Conservation (phyloP, 805 yeast genomes). For the Suhomyces pyralidae region DNA sequence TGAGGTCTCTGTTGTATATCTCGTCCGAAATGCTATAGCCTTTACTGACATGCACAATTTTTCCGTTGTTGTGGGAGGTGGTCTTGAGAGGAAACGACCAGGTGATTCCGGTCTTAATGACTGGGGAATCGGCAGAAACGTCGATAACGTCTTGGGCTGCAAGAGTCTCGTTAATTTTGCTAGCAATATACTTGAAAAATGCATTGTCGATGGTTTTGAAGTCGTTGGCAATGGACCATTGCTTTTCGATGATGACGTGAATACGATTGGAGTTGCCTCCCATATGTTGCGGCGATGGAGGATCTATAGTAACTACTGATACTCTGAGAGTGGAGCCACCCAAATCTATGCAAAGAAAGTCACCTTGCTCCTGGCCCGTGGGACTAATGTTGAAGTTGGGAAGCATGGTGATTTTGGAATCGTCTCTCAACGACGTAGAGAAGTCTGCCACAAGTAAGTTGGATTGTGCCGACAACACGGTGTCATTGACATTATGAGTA, state of each 20-base stretch:
- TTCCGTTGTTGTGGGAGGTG: slow-evolving; percentile 40
- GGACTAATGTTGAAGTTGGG: slow-evolving; percentile 39
- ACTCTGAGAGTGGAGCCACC: slow-evolving; percentile 57
- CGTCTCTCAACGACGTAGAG: slow-evolving; percentile 25
- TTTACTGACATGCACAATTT: slow-evolving; percentile 55
- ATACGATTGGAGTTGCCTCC: slow-evolving; percentile 16
- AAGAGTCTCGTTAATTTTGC: slow-evolving; percentile 29
- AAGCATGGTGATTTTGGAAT: slow-evolving; percentile 35
- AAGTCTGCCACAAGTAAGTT: slow-evolving; percentile 17
- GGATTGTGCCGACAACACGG: slow-evolving; percentile 9
- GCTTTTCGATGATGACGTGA: slow-evolving; percentile 25
- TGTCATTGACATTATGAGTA: slow-evolving; percentile 8
- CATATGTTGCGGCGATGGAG: slow-evolving; percentile 7
- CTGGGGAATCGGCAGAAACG: slow-evolving; percentile 4
- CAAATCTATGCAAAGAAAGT: slow-evolving; percentile 48
- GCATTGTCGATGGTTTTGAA: slow-evolving; percentile 37
- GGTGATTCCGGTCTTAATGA: slow-evolving; percentile 45
- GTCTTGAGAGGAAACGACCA: slow-evolving; percentile 58
- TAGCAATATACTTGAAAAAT: slow-evolving; percentile 45
- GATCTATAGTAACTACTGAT: slow-evolving; percentile 34
- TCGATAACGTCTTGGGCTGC: slow-evolving; percentile 15
- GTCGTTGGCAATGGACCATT: slow-evolving; percentile 39
- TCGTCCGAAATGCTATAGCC: slow-evolving; percentile 51
- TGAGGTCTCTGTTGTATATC: slow-evolving; percentile 40
- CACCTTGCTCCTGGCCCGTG: slow-evolving; percentile 35